Conservation (phyloP, 257 asterid species). For the Cordia subcordata region DNA sequence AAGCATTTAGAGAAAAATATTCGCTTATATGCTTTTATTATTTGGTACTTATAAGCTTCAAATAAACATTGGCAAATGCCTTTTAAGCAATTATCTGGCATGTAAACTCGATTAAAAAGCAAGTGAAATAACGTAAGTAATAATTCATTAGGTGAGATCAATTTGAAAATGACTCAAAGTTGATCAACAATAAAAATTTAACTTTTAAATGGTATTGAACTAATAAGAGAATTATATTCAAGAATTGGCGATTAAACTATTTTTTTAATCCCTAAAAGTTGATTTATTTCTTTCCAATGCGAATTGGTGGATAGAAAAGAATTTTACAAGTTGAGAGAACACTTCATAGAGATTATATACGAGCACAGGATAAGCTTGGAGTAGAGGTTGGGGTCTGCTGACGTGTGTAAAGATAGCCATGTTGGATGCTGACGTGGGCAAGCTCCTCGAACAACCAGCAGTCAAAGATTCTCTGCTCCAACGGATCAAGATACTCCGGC, state of each 20-base stretch:
- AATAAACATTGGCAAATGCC: too few relatives aligned
- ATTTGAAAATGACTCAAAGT: too few relatives aligned
- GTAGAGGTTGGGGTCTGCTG: neutral
- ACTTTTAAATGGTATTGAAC: too few relatives aligned
- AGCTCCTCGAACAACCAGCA: conserved; percentile 10
- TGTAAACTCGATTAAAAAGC: too few relatives aligned
- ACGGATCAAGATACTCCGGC: neutral
- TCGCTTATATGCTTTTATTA: too few relatives aligned
- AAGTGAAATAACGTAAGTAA: too few relatives aligned
- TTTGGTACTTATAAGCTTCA: too few relatives aligned
- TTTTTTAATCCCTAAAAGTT: neutral
- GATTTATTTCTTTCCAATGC: neutral
- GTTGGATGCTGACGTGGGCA: conserved; percentile 7
- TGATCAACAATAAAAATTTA: too few relatives aligned
- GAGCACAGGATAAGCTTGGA: neutral
- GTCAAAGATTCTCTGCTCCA: conserved; percentile 2
- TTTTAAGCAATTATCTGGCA: too few relatives aligned
- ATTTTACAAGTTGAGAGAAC: neutral
- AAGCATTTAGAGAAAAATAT: too few relatives aligned
- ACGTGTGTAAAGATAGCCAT: conserved; percentile 5
- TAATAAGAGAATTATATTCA: too few relatives aligned
- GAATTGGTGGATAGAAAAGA: neutral
- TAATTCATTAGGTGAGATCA: too few relatives aligned
- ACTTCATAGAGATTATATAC: neutral
- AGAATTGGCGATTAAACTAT: neutral